Evolutionary conservation across 2,329 filamentous ascomycete species (phyloP), one percentile per base, ranked within the genome.

Genomic region (Colletotrichum musae): DNA sequence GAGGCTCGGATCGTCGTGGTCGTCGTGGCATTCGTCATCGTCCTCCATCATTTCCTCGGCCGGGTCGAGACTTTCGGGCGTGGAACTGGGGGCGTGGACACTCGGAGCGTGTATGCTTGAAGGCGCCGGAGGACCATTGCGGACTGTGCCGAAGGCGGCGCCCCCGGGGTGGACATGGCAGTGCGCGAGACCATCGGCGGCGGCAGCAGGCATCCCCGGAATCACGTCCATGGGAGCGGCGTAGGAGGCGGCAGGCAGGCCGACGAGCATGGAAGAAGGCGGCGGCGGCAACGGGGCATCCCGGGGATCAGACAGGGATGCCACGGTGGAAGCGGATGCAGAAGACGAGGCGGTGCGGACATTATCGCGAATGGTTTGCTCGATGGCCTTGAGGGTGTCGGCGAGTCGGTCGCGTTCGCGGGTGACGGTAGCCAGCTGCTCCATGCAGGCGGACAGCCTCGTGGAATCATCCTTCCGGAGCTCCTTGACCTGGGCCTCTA

Each of bases 401-500:
- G 68, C 21, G 21, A 72, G 59, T 18, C 60, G 57, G n/a, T 73
- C 74, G 9, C 75, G 71, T 48, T 78, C 75, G 26, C 71, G 70
- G 15, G 73, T 77, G 21, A 77, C 72, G 5, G 69, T 53, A 24
- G 71, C 64, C 6, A 78, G 70, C 58, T 75, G 74, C 7, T 77
- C 75, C 72, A 75, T 74, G 54, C 77, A 65, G 2, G 66, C 58
- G 6, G 72, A 70, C 18, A 75, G 58, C 21, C 76, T 73, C 10
- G 74, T 77, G 43, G 75, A 70, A 52, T 77, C 73, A 54, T 74
- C 68, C 7, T 74, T 68, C 28, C 71, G 71, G 4, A 78, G 59
- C 1, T 72, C 72, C 13, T 76, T 73, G 43, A 79, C 75, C 68
- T 74, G 74, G 21, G 72, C 72, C 62, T 79, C 77, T 2, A 79